A percentile compares a stretch with the other conserved stretches of the same genome.
Conservation (phyloP, 2,329 filamentous ascomycete species). For the Xylaria sp. region DNA sequence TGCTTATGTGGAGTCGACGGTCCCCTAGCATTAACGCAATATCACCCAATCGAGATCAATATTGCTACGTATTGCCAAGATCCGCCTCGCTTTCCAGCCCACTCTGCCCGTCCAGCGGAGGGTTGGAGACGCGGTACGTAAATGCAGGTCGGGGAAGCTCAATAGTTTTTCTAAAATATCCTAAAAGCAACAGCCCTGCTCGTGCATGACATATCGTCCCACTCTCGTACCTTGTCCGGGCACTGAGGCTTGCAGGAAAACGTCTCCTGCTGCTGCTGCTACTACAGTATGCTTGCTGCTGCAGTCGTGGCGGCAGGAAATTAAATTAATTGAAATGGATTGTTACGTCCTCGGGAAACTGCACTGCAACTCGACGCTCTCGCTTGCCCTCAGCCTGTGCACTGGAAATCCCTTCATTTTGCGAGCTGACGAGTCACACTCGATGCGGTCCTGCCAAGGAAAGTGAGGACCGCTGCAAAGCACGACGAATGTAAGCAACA, state of each 20-base stretch:
- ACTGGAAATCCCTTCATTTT: conserved; percentile 28
- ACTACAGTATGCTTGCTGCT: conserved; percentile 27
- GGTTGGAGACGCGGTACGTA: conserved; percentile 36
- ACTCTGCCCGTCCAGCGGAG: conserved; percentile 31
- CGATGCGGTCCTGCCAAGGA: conserved; percentile 37
- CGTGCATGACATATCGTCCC: conserved; percentile 39
- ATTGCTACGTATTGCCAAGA: conserved; percentile 43
- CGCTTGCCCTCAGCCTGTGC: conserved; percentile 26
- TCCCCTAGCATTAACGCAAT: conserved; percentile 35
- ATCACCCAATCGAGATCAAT: conserved; percentile 36
- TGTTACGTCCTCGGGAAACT: conserved; percentile 43
- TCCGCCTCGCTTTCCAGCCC: conserved; percentile 47
- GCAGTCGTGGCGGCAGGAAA: conserved; percentile 27
- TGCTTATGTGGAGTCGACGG: conserved; percentile 40
- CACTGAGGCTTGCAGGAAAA: conserved; percentile 33
- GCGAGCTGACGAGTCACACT: conserved; percentile 41
- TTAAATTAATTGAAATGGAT: conserved; percentile 50
- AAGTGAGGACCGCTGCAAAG: conserved; percentile 19
- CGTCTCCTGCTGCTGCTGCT: conserved; percentile 22
- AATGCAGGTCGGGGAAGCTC: conserved; percentile 36
- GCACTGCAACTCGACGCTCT: conserved; percentile 31
- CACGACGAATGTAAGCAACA: conserved; percentile 10
- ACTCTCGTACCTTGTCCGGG: conserved; percentile 28
- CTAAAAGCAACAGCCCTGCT: conserved; percentile 48
- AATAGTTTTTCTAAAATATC: conserved; percentile 46